Conservation (phyloP, 106 monocot species). For the Amphibolis antarctica region DNA sequence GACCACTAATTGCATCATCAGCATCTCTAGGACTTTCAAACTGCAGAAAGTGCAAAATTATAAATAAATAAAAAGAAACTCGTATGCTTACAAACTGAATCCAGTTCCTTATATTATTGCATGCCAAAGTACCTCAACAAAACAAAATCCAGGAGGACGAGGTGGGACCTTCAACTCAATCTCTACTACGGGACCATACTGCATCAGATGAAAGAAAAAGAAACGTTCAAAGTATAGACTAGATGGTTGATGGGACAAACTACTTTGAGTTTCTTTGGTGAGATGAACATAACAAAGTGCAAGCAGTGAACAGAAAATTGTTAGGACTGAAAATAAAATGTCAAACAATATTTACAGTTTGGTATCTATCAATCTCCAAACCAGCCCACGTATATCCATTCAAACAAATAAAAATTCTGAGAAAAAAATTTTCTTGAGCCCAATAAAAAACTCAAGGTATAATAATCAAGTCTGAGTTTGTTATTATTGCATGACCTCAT, state of each 20-base stretch:
- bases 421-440: too few species aligned
- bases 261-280: too few species aligned
- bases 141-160: constrained; percentile 78
- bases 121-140: constrained; percentile 54
- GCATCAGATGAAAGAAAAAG: constrained; percentile 4
- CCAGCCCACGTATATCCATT: too few species aligned
- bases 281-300: too few species aligned
- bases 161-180: constrained; percentile 91
- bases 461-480: too few species aligned
- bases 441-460: too few species aligned
- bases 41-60: constrained; percentile 14
- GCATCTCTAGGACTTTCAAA: constrained; percentile 79
- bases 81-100: not conserved
- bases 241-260: too few species aligned
- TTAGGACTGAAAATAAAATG: too few species aligned
- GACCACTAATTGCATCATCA: constrained; percentile 57
- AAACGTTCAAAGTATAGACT: not conserved
- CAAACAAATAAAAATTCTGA: too few species aligned
- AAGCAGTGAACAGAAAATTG: not conserved
- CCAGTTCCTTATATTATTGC: not conserved
- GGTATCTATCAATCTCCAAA: too few species aligned
- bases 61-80: not conserved
- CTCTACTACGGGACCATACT: constrained; percentile 83
- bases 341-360: too few species aligned
- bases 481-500: too few species aligned